These are phyloP conservation scores for Botrytis sinoallii DNA, from an alignment of 2,329 filamentous ascomycete species.

Conservation along the genomic window DNA sequence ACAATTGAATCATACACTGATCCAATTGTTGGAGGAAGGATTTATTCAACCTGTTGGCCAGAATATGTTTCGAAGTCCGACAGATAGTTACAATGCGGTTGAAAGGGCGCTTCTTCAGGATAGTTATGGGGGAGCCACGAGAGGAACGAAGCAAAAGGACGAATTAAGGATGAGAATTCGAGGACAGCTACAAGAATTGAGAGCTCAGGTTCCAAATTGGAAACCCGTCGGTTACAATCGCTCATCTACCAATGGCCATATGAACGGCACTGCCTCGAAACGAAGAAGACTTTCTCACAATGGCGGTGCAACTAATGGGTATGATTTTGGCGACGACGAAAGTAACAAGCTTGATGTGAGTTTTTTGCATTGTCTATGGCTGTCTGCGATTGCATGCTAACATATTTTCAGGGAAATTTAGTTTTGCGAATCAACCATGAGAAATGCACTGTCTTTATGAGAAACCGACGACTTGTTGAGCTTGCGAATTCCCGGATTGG, in stretches of 20 bases:
- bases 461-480: conserved; percentile 73
- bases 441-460: conserved; percentile 77
- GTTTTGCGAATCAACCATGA: conserved; percentile 80
- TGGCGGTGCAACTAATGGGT: conserved; percentile 39
- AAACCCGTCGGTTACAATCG: conserved; percentile 14
- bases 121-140: conserved; percentile 51
- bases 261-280: conserved; percentile 42
- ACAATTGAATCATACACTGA: conserved; percentile 45
- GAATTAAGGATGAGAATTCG: conserved; percentile 58
- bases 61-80: conserved; percentile 56
- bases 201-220: conserved; percentile 43
- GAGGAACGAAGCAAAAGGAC: conserved; percentile 63
- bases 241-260: conserved; percentile 26
- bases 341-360: conserved; percentile 51
- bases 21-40: conserved; percentile 57
- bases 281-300: conserved; percentile 55
- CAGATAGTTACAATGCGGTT: conserved; percentile 60
- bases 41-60: conserved; percentile 63
- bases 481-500: conserved; percentile 70
- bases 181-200: conserved; percentile 51
- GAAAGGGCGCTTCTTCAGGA: conserved; percentile 59
- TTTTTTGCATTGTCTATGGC: conserved; percentile 25
- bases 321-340: conserved; percentile 42
- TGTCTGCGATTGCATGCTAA: conserved; percentile 30
- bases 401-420: conserved; percentile 57